Percentiles rank a stretch among this genome's conserved stretches.
These are phyloP conservation scores for Cordyceps javanica DNA, from an alignment of 2,329 filamentous ascomycete genomes.

Conservation along the genomic window DNA sequence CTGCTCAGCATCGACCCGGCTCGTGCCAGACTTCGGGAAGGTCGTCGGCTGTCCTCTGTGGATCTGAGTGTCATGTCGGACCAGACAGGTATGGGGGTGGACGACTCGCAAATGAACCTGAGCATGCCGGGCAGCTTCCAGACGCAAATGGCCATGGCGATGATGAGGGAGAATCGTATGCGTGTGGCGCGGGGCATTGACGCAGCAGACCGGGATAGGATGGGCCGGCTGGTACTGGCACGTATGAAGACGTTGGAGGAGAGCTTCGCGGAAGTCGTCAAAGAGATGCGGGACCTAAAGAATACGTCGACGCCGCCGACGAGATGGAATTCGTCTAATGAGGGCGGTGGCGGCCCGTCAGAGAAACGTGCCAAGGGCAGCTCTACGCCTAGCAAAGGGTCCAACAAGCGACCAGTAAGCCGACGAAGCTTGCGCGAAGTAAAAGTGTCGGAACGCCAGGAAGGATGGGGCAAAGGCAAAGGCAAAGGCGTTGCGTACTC, in stretches of 20 bases:
- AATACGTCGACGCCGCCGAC: conserved; percentile 41
- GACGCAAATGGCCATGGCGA: conserved; percentile 71
- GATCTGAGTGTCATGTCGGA: conserved; percentile 72
- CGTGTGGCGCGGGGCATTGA: conserved; percentile 36
- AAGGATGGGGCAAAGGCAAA: conserved; percentile 34
- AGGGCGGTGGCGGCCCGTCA: conserved; percentile 25
- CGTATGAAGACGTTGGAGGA: conserved; percentile 92
- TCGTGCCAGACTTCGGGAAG: conserved; percentile 30
- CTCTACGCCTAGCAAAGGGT: conserved; percentile 21
- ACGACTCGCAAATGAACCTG: conserved; percentile 56
- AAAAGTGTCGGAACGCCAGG: conserved; percentile 23
- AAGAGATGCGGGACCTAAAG: conserved; percentile 65
- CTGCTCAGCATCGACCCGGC: conserved; percentile 45
- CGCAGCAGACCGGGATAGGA: conserved; percentile 53
- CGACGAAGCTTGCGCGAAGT: conserved; percentile 38
- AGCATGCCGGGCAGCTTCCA: conserved; percentile 70
- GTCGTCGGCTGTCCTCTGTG: conserved; percentile 53
- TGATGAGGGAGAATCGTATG: conserved; percentile 50
- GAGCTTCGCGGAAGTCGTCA: conserved; percentile 79
- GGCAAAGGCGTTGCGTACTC: conserved; percentile 39
- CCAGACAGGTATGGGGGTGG: conserved; percentile 49
- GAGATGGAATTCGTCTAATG: conserved; percentile 45
- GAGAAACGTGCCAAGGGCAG: conserved; percentile 23
- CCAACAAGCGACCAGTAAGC: conserved; percentile 27
- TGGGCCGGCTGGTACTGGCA: conserved; percentile 76